A percentile compares a stretch with the other conserved stretches of the same genome.
Conservation (phyloP, 148 eudicot genomes). For the Oxyria digyna region DNA sequence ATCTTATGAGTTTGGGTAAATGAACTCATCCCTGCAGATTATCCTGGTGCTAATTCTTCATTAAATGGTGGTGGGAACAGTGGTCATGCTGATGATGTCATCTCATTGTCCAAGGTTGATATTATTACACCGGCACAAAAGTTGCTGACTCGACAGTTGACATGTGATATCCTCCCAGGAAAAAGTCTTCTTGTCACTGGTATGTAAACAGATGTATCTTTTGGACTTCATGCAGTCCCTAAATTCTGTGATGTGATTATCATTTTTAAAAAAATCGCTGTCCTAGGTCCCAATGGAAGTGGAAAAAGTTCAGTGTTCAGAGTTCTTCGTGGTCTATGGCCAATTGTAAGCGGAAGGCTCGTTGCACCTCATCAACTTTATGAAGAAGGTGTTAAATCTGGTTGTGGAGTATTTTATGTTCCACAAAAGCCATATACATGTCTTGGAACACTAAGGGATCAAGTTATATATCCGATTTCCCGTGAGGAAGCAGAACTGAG, state of each 20-base stretch:
- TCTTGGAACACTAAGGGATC: constrained; percentile 89
- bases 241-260: neutral
- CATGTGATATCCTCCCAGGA: constrained; percentile 61
- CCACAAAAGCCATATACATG: constrained; percentile 94
- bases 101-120: constrained; percentile 78
- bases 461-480: constrained; percentile 88
- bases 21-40: constrained; percentile 34
- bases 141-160: constrained; percentile 58
- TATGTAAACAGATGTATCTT: constrained; percentile 23
- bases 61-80: constrained; percentile 18
- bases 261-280: neutral
- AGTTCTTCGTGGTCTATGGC: constrained; percentile 95
- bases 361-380: constrained; percentile 45
- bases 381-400: constrained; percentile 36
- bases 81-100: constrained; percentile 27
- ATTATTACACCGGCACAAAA: constrained; percentile 76
- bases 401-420: constrained; percentile 72
- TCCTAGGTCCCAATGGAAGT: constrained; percentile 94
- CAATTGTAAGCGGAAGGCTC: constrained; percentile 63
- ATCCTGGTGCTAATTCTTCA: constrained; percentile 19
- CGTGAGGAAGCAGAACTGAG: constrained; percentile 59
- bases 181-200: constrained; percentile 93
- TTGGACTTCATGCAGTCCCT: neutral
- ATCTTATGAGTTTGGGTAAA: constrained; percentile 15
- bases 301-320: constrained; percentile 95